Percentiles rank a stretch among this genome's conserved stretches.
Evolutionary conservation across 805 yeast genomes (phyloP).

Genomic region (Danielia oregonensis): DNA sequence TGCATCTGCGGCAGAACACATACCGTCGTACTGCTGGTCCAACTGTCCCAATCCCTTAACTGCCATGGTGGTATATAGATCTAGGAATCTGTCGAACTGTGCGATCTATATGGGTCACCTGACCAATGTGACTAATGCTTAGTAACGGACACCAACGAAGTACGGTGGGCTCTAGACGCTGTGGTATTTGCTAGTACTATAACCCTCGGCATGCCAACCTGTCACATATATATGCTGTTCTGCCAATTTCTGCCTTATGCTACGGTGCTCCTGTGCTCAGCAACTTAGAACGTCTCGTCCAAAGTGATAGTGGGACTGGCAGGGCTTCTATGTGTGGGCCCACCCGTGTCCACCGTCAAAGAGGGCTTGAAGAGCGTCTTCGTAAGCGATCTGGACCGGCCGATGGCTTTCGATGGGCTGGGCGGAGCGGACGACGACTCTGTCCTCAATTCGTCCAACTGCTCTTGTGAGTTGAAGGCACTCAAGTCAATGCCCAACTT

Average conservation of each 20-base stretch:
- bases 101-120: no score
- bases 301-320: slow-evolving; percentile 37
- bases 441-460: slow-evolving; percentile 16
- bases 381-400: slow-evolving; percentile 27
- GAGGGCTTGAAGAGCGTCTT: slow-evolving; percentile 36
- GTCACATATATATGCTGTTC: no score
- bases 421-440: background rate
- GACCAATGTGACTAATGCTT: background rate
- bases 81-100: no score
- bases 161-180: background rate
- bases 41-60: slow-evolving; percentile 75
- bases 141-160: background rate
- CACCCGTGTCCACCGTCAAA: slow-evolving; percentile 20
- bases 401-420: slow-evolving; percentile 1
- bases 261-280: no score
- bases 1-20: slow-evolving; percentile 8
- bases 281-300: slow-evolving; percentile 27
- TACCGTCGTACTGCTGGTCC: slow-evolving; percentile 67
- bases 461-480: slow-evolving; percentile 21
- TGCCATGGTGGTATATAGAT: slow-evolving; percentile 47
- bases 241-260: no score
- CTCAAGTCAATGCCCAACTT: slow-evolving; percentile 31
- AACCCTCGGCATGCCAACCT: no score
- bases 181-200: no score
- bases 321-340: slow-evolving; percentile 1